Conservation (phyloP, 441 rosid species). For the Populus trichocarpa region DNA sequence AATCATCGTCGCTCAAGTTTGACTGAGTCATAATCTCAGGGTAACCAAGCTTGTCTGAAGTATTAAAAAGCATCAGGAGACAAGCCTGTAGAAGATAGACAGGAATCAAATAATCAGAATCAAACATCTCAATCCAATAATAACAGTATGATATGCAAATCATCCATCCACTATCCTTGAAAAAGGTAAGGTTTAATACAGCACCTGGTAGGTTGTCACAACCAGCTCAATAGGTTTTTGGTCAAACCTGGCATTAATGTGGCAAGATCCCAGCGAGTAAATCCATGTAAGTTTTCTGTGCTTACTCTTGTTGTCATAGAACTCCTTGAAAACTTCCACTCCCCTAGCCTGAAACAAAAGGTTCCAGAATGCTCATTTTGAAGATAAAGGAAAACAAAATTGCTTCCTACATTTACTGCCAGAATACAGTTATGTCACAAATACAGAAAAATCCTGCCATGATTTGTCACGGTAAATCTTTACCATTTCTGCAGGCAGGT, state of each 20-base stretch:
- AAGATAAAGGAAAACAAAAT: background rate
- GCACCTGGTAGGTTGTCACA: constrained; percentile 95
- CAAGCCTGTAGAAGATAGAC: constrained; percentile 51
- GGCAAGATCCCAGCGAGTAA: constrained; percentile 86
- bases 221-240: constrained; percentile 77
- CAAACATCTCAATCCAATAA: background rate
- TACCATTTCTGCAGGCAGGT: constrained; percentile 95
- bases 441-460: background rate
- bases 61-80: constrained; percentile 74
- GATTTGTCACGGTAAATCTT: background rate
- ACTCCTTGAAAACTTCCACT: constrained; percentile 81
- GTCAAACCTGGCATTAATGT: constrained; percentile 77
- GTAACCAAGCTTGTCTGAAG: constrained; percentile 67
- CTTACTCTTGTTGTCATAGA: constrained; percentile 73
- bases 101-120: background rate
- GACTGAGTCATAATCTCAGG: constrained; percentile 63
- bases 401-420: background rate
- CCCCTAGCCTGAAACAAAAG: constrained; percentile 62
- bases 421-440: background rate
- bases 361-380: background rate
- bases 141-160: background rate
- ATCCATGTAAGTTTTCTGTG: constrained; percentile 96
- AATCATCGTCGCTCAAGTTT: constrained; percentile 64
- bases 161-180: background rate
- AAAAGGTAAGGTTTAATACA: background rate